Evolutionary conservation across 163 green algal genomes (phyloP), one percentile per base, ranked within the genome.

Genomic region (Chloromonas sp.): DNA sequence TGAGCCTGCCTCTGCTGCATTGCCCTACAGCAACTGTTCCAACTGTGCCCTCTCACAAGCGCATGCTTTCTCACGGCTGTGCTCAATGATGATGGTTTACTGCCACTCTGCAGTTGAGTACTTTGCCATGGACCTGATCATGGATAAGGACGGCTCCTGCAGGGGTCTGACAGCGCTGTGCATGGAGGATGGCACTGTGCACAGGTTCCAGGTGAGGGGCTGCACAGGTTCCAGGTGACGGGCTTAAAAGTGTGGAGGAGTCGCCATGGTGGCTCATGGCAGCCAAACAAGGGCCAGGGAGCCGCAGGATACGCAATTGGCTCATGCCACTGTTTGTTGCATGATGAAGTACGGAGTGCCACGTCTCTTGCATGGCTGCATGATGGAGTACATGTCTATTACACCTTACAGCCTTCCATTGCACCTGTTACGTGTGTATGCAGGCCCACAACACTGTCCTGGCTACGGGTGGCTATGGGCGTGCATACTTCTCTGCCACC

Each of bases 51-150:
- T 60, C 59, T 79, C 0, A 1, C 57, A 1, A 1, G 15, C 36
- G 2, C 5, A 62, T 81, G 60, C 80, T 79, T 36, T 61, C 1
- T 78, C 36, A 36, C 58, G 2, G 60, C 59, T 70, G 3, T 36
- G 36, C 36, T 36, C 36, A 36, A 81, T 81, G 76, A 11, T 60
- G 14, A 58, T 60, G 76, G 13, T 3, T 81, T n/a, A 60, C 76
- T 81, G 76, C n/a, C 76, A 60, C 83, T 70, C 61, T 87, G 89
- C 91, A 97, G 96, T 98, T 5, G 96, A 98, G 88, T 98, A 98
- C 92, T 97, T 98, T 92, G 96, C 96, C 0, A 87, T 99, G 81
- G 97, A 99, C 88, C 92, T 99, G 60, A 97, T 99, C 85, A 99
- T 99, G 97, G 95, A 99, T 87, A 82, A 93, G 8, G 91, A 97